Percentiles rank a stretch among this genome's conserved stretches.
Evolutionary conservation across 352 stramenopile species (phyloP).

Genomic region (Globisporangium paddicum): DNA sequence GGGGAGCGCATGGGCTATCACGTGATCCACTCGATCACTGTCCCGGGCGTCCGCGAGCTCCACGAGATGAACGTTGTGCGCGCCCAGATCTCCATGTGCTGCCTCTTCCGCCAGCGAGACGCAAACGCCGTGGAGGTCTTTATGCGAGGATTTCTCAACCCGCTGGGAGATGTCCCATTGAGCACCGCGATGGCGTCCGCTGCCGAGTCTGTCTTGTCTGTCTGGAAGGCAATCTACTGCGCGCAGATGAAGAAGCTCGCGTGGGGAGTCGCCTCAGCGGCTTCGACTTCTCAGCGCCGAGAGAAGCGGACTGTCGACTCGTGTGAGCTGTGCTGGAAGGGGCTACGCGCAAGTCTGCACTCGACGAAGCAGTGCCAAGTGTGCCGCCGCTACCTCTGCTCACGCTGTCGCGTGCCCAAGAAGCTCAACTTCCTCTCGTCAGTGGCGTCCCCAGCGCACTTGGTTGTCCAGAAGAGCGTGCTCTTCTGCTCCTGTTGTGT

Average conservation of each 20-base stretch:
- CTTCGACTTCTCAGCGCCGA: not conserved
- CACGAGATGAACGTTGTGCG: conserved; percentile 9
- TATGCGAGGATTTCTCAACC: conserved; percentile 4
- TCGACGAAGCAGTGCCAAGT: conserved; percentile 1
- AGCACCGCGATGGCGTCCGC: conserved; percentile 8
- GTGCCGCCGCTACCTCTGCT: conserved; percentile 2
- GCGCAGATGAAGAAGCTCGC: conserved; percentile 66
- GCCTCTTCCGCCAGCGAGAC: conserved; percentile 2
- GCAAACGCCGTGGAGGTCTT: conserved; percentile 1
- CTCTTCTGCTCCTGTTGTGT: conserved; percentile 28
- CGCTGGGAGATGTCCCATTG: conserved; percentile 6
- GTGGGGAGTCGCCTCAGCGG: conserved; percentile 21
- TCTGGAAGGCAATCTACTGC: conserved; percentile 19
- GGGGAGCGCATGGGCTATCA: conserved; percentile 50
- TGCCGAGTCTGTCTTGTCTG: not conserved
- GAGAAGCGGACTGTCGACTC: not conserved
- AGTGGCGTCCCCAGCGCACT: not conserved
- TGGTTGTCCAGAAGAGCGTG: conserved; percentile 18
- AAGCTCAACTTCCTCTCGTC: conserved; percentile 9
- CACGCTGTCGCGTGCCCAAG: conserved; percentile 9
- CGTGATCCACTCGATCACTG: conserved; percentile 28
- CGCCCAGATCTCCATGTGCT: conserved; percentile 11
- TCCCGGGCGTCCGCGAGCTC: conserved; percentile 8
- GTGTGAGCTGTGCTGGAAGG: conserved; percentile 1
- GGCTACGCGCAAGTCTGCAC: not conserved